Percentiles rank a stretch among this genome's conserved stretches.
phyloP scores from a whole-genome alignment of 1,284 basidiomycete species.

The Fomitopsis palustris region DNA sequence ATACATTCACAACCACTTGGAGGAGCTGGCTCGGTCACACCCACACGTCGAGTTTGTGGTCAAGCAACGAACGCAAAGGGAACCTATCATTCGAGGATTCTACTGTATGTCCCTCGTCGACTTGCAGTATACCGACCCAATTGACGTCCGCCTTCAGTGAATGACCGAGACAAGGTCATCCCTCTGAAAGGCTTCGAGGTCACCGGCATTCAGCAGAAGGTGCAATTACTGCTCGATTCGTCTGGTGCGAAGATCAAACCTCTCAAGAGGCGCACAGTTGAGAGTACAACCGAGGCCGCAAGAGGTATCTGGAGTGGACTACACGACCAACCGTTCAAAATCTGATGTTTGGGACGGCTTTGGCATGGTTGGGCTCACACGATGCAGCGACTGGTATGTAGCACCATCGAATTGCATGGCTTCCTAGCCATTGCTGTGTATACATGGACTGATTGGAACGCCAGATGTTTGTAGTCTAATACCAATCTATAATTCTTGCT shows the following conservation, averaged over 20 bases:
- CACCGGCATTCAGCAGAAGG: slow-evolving; percentile 68
- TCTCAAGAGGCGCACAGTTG: slow-evolving; percentile 66
- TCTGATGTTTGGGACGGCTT: slow-evolving; percentile 23
- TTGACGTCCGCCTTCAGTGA: slow-evolving; percentile 43
- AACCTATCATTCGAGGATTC: slow-evolving; percentile 75
- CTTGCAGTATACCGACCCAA: slow-evolving; percentile 8
- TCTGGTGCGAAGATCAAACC: slow-evolving; percentile 81
- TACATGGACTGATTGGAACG: not conserved
- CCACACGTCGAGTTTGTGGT: slow-evolving; percentile 82
- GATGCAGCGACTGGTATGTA: not conserved
- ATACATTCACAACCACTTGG: slow-evolving; percentile 62
- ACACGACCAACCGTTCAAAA: slow-evolving; percentile 53
- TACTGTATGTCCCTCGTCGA: slow-evolving; percentile 52
- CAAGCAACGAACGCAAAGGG: slow-evolving; percentile 65
- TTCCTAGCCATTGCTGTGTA: not conserved
- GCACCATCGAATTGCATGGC: no score
- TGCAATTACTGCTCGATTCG: slow-evolving; percentile 79
- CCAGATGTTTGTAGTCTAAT: not conserved
- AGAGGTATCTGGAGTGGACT: slow-evolving; percentile 86
- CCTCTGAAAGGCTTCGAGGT: slow-evolving; percentile 69
- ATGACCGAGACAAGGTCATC: slow-evolving; percentile 79
- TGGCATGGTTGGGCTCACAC: not conserved
- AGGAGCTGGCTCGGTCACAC: slow-evolving; percentile 60
- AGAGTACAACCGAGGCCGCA: slow-evolving; percentile 74
- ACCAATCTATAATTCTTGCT: not conserved